Conservation (phyloP, 768 basidiomycete species). For the Lentinula boryana region DNA sequence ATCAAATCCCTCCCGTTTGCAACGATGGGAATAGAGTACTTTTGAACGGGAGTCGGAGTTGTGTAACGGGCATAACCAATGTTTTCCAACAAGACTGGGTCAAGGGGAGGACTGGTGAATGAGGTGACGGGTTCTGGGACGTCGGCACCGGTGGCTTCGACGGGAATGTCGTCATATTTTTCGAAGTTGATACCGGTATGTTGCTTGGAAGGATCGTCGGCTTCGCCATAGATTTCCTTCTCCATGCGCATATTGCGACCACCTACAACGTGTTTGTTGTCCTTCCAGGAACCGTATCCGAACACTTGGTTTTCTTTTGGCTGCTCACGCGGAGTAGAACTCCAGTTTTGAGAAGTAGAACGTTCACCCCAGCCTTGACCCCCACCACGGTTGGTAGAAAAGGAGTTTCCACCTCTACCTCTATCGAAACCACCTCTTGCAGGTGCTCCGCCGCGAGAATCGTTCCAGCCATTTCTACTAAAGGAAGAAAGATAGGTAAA, state of each 20-base stretch:
- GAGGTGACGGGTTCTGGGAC: conserved; percentile 92
- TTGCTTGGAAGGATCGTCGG: conserved; percentile 78
- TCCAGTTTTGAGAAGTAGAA: conserved; percentile 34
- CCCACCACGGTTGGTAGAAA: conserved; percentile 34
- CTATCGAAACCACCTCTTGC: conserved; percentile 38
- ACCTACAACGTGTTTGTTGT: conserved; percentile 84
- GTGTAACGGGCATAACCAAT: conserved; percentile 90
- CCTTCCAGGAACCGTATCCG: conserved; percentile 79
- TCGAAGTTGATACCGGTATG: conserved; percentile 99
- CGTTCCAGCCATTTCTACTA: conserved; percentile 66
- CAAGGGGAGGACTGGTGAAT: conserved; percentile 86
- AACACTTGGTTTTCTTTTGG: conserved; percentile 36
- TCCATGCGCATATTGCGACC: conserved; percentile 82
- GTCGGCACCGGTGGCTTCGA: conserved; percentile 94
- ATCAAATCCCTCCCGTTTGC: conserved; percentile 84
- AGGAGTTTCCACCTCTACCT: conserved; percentile 29
- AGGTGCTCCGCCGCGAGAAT: conserved; percentile 60
- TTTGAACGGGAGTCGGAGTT: conserved; percentile 97
- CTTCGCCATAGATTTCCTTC: conserved; percentile 94
- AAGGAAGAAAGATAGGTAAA: conserved; percentile 8
- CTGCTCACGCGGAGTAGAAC: conserved; percentile 30
- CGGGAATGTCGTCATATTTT: conserved; percentile 99
- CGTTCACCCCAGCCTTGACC: conserved; percentile 35
- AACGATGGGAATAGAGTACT: conserved; percentile 99
- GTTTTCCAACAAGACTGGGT: conserved; percentile 92